Percentiles rank a stretch among this genome's conserved stretches.
Conservation (phyloP, 768 basidiomycete genomes). For the Boletus reticulatus region DNA sequence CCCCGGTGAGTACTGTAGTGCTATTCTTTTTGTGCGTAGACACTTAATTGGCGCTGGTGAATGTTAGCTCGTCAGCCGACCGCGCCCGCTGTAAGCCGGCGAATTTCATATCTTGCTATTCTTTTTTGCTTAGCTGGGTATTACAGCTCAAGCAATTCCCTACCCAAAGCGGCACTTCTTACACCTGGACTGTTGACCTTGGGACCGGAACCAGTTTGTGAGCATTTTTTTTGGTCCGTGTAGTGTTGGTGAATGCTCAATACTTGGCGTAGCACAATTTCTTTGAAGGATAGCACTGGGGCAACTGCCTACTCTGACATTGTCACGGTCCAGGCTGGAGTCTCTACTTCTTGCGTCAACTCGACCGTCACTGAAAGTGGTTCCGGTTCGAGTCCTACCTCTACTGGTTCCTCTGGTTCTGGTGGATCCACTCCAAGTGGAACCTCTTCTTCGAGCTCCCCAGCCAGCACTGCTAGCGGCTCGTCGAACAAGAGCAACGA, state of each 20-base stretch:
- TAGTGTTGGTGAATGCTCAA: neutral
- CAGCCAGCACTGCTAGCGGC: conserved; percentile 22
- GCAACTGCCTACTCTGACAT: conserved; percentile 48
- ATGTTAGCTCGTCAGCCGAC: conserved; percentile 49
- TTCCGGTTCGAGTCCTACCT: neutral
- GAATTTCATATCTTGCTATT: neutral
- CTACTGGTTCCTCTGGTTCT: neutral
- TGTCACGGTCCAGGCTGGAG: conserved; percentile 41
- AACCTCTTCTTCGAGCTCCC: neutral
- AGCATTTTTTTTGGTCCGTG: neutral
- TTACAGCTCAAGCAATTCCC: conserved; percentile 55
- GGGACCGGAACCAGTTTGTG: conserved; percentile 46
- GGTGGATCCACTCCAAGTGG: neutral
- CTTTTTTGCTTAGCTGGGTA: conserved; percentile 3
- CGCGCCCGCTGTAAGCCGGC: conserved; percentile 47
- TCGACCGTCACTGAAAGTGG: conserved; percentile 12
- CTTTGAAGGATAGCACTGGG: conserved; percentile 60
- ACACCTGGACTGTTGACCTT: conserved; percentile 59
- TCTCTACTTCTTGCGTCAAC: conserved; percentile 32
- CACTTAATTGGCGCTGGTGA: neutral
- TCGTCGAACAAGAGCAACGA: conserved; percentile 29
- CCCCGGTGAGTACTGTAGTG: conserved; percentile 45
- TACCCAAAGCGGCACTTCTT: conserved; percentile 36
- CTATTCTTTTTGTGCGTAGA: too few species aligned
- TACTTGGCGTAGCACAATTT: conserved; percentile 42